phyloP scores from a whole-genome alignment of 2,329 filamentous ascomycete genomes.

The Calonectria multiphialidica region DNA sequence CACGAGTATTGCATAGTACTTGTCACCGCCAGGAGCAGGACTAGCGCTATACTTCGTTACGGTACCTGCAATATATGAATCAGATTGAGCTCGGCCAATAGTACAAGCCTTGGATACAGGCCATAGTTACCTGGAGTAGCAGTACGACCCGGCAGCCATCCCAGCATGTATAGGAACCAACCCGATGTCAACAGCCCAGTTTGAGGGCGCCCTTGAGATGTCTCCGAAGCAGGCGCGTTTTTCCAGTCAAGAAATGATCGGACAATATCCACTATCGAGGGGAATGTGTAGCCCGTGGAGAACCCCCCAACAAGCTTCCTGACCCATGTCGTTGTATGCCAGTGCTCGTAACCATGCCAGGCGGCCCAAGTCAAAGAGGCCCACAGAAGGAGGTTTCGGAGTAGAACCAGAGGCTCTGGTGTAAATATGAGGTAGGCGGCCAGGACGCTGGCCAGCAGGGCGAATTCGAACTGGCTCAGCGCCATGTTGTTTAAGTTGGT shows the following conservation, averaged over 20 bases:
- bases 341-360: conserved; percentile 7
- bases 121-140: neutral
- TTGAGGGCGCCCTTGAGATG: neutral
- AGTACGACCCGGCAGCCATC: neutral
- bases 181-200: neutral
- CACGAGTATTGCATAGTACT: conserved; percentile 11
- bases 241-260: neutral
- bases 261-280: neutral
- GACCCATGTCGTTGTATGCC: conserved; percentile 9
- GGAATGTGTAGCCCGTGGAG: neutral
- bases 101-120: neutral
- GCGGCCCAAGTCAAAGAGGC: conserved; percentile 6
- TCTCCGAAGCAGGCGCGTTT: neutral
- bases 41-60: neutral
- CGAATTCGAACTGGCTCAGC: conserved; percentile 12
- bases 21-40: neutral
- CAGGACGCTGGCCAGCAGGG: conserved; percentile 11
- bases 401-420: conserved; percentile 9
- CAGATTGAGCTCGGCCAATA: neutral
- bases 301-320: neutral
- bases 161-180: neutral
- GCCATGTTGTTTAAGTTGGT: neutral
- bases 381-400: conserved; percentile 15
- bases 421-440: conserved; percentile 18
- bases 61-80: neutral